Base-by-base conservation (phyloP, 805 yeast genomes). In the Wilhelminamyces savonicus region DNA sequence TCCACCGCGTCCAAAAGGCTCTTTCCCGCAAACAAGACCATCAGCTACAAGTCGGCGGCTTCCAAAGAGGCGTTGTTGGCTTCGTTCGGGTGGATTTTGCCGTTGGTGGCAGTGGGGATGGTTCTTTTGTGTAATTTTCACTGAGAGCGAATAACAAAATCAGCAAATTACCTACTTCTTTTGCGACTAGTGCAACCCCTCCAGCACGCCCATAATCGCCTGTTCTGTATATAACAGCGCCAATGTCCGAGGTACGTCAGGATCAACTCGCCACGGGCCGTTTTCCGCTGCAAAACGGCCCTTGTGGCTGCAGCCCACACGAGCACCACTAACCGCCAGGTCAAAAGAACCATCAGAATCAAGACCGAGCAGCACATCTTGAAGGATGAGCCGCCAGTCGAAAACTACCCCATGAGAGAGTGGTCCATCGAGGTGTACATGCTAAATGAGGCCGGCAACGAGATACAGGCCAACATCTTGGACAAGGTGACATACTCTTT, bases 401-500 rank as follows among this genome's bases (percentile, higher is more conserved):
- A 82, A 43, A 94, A 85, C 53, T 90, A 82, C 54, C 97, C 98
- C 12, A 81, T 90, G 82, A 79, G 97, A 52, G 77, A 78, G 56
- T 90, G 98, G 98, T 72, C 83, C 27, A 80, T 92, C 40, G 77
- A 79, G 52, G 72, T 92, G 28, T 59, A 74, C 23, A 57, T 87
- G 50, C 69, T 92, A 37, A 88, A 87, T 46, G 79, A 78, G 36
- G 74, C 76, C 34, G 96, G 95, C 13, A 73, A 78, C 35, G 90
- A 81, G 46, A 66, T 83, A 27, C 90, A 96, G 10, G 97, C 97
- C 3, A 76, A 69, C 26, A 71, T 90, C 32, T 82, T 90, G 48
- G 97, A 92, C 56, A 84, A 82, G 58, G 96, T 87, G 30, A 87
- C 94, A 4, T 90, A 90, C 56, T 80, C 86, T 44, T 71, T 92